A percentile compares a stretch with the other conserved stretches of the same genome.
These are phyloP conservation scores for Benincasa hispida DNA, from an alignment of 306 rosid species.

Conservation along the genomic window DNA sequence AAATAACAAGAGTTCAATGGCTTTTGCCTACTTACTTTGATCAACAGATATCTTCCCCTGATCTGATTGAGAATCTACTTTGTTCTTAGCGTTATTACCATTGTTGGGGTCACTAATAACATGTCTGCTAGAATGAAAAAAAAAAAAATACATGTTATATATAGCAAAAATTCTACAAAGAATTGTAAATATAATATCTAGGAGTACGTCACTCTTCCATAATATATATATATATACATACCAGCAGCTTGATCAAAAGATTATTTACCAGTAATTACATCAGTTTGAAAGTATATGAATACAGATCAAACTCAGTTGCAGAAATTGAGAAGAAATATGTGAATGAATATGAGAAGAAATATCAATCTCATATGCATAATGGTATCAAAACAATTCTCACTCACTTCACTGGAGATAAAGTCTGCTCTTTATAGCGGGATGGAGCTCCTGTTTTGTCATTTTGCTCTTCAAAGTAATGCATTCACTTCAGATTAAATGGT, in stretches of 20 bases:
- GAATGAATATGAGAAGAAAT: constrained; percentile 12
- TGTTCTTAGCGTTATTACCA: constrained; percentile 15
- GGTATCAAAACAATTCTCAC: constrained; percentile 4
- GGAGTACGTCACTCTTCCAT: not conserved
- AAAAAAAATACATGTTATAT: not conserved
- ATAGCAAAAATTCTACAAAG: not conserved
- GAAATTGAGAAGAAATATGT: not conserved
- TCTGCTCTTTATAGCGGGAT: constrained; percentile 25
- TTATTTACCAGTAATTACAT: not conserved
- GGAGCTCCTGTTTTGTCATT: constrained; percentile 31
- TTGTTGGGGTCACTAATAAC: constrained; percentile 16
- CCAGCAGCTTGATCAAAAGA: constrained; percentile 1
- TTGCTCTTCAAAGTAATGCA: constrained; percentile 10
- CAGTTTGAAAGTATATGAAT: constrained; percentile 2
- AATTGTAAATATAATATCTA: not conserved
- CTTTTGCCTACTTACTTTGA: constrained; percentile 44
- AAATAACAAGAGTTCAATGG: constrained; percentile 2
- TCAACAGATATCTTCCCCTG: constrained; percentile 23
- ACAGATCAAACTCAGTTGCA: constrained; percentile 1
- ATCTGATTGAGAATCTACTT: constrained; percentile 18
- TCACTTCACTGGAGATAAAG: constrained; percentile 53
- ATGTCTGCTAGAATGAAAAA: constrained; percentile 23
- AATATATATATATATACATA: no score
- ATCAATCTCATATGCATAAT: not conserved
- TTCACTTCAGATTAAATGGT: not conserved